These are phyloP conservation scores for Aegilops speltoides DNA, from an alignment of 176 grass and related monocot genomes.

Conservation along the genomic window DNA sequence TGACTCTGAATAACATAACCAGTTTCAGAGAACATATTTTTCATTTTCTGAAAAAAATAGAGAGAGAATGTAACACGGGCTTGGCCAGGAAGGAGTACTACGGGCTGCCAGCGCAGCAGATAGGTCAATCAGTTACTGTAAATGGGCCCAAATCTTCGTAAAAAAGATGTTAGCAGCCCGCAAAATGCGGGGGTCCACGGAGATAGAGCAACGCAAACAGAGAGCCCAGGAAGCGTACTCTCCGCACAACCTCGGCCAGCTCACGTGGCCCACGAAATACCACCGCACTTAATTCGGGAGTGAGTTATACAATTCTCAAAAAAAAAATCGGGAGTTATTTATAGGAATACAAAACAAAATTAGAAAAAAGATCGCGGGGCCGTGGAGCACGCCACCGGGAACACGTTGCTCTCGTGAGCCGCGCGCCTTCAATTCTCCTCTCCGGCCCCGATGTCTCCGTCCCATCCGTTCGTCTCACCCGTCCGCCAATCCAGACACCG, in stretches of 20 bases:
- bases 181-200: too few species aligned
- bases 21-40: not conserved
- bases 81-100: too few species aligned
- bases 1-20: not conserved
- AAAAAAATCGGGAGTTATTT: too few species aligned
- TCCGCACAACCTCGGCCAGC: too few species aligned
- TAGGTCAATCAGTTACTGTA: not conserved
- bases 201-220: too few species aligned
- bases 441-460: not conserved
- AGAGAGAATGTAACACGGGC: not conserved
- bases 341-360: too few species aligned
- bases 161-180: too few species aligned
- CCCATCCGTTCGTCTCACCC: not conserved
- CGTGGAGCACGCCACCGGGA: not conserved
- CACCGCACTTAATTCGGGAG: too few species aligned
- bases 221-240: too few species aligned
- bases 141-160: not conserved
- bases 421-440: not conserved
- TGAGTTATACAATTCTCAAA: too few species aligned
- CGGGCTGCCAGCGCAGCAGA: not conserved
- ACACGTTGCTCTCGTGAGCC: not conserved
- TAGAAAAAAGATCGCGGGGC: not conserved
- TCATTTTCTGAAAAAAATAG: not conserved
- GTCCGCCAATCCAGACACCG: not conserved
- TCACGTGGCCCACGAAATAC: too few species aligned